Conservation (phyloP, 768 basidiomycete genomes). For the Tricholoma bakamatsutake region DNA sequence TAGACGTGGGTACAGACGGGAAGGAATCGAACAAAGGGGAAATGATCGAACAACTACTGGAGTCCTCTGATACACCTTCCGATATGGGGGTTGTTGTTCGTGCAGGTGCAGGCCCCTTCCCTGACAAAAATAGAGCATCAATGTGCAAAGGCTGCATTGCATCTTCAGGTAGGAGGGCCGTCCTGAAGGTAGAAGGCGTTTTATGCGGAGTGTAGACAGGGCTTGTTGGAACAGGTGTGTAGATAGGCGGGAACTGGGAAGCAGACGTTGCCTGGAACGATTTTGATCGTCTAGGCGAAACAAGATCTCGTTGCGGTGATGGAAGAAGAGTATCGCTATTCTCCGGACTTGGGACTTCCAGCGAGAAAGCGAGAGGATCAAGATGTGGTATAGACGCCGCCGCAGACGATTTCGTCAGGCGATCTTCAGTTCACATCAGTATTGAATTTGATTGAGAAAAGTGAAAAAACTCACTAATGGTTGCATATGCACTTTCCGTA, state of each 20-base stretch:
- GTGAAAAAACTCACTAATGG: constrained; percentile 33
- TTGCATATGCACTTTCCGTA: constrained; percentile 24
- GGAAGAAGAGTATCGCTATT: constrained; percentile 8
- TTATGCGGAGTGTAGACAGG: constrained; percentile 12
- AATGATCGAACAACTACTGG: constrained; percentile 32
- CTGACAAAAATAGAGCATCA: constrained; percentile 12
- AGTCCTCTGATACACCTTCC: constrained; percentile 29
- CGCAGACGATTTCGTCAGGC: constrained; percentile 12
- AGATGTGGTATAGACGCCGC: constrained; percentile 17
- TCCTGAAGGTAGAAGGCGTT: constrained; percentile 3
- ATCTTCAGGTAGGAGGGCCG: constrained; percentile 6
- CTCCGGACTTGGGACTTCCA: constrained; percentile 12
- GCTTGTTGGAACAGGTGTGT: constrained; percentile 13
- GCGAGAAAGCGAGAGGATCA: constrained; percentile 16
- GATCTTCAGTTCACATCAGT: constrained; percentile 7
- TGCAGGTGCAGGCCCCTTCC: constrained; percentile 8
- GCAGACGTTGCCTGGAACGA: constrained; percentile 14
- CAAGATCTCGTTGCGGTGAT: constrained; percentile 13
- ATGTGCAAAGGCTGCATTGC: constrained; percentile 5
- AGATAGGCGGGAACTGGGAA: constrained; percentile 13
- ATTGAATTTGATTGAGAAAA: not conserved
- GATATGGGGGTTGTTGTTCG: constrained; percentile 46
- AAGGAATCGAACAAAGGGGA: constrained; percentile 60
- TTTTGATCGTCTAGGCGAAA: constrained; percentile 14
- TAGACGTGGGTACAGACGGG: constrained; percentile 58